Evolutionary conservation across 345 rosid species (phyloP).

Genomic region (Arabidopsis thaliana): TAIR10.1 NC_003075.7:2020501-2021000

Average conservation of each 20-base stretch:
- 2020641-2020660: neutral
- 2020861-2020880: conserved; percentile 33
- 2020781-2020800: neutral
- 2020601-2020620: neutral
- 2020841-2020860: conserved; percentile 46
- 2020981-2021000: conserved; percentile 71
- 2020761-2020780: neutral
- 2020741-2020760: neutral
- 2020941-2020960: conserved; percentile 56
- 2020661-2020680: conserved; percentile 1
- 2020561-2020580: conserved; percentile 41
- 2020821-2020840: neutral
- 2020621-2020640: neutral
- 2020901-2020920: conserved; percentile 30
- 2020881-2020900: conserved; percentile 36
- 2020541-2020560: conserved; percentile 37
- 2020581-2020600: conserved; percentile 43
- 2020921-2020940: conserved; percentile 47
- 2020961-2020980: conserved; percentile 60
- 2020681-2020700: neutral
- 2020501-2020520: conserved; percentile 49
- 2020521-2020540: conserved; percentile 44
- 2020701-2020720: neutral
- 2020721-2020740: conserved; percentile 6
- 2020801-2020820: neutral